Evolutionary conservation across 2,329 filamentous ascomycete genomes (phyloP), one percentile per base, ranked within the genome.

Genomic region (Cladosporium cucumerinum): DNA sequence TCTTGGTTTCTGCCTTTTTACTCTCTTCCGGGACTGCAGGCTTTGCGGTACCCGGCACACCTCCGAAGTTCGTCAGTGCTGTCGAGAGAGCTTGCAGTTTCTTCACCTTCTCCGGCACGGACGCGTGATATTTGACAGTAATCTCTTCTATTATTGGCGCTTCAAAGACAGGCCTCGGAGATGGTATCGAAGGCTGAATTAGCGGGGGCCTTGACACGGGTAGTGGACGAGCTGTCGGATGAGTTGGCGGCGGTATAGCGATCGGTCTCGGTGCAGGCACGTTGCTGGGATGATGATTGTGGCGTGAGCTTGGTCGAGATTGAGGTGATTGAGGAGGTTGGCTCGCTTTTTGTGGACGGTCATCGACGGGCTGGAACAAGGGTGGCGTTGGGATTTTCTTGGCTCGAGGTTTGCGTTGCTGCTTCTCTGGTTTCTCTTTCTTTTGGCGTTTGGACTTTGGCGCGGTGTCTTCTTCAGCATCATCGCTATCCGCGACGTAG

Each of bases 401-500:
- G 2, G 25, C 54, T 36, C 52, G 36, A 28, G 52, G 49, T 32
- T 63, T 49, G 28, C 52, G 52, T 8, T 14, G 61, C 26, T 57
- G 51, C 61, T 63, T 61, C 12, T 52, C 59, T 30, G 52, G 14
- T 26, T 64, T 64, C 16, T n/a, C 28, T 34, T 58, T 64, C 12
- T 36, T 28, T 8, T 26, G 14, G 2, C 43, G 61, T 21, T 54
- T 62, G 25, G 49, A 55, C 52, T 65, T 66, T 52, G 60, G 54
- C 43, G 34, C 21, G 5, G 32, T 5, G 5, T 54, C 49, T 8
- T 62, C 60, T 46, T 66, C 62, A 8, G 69, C 69, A 7, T 72
- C 68, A 21, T 69, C 72, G 36, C 66, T 69, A 18, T 67, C 73
- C 18, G 69, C 66, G 63, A 75, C 69, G 63, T 75, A 77, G 65